Base-by-base conservation (phyloP, 768 basidiomycete genomes). In the Naganishia randhawae region DNA sequence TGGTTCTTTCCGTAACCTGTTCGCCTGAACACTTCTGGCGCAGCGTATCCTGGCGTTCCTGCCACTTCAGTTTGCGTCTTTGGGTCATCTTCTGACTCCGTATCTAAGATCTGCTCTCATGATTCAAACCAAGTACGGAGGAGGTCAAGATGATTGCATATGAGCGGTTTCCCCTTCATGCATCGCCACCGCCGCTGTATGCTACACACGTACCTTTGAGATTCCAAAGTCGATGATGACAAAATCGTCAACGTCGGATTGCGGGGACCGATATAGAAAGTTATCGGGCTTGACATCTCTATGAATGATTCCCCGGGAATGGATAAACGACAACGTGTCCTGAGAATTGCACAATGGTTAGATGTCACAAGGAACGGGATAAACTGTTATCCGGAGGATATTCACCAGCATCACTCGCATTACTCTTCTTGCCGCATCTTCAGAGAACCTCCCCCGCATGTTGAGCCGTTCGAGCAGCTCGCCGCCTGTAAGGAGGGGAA, bases 221-320 rank as follows among this genome's bases (percentile, higher is more conserved):
- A 74, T 74, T 16, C 73, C 73, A 39, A 74, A 74, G 50, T 74
- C 73, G 42, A 74, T 74, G 27, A 74, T 45, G 0, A 74, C 63
- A 31, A 74, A 50, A 65, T 74, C 73, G 33, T 71, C 69, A 5
- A 72, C 61, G 32, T 65, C 66, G 10, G 69, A 67, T 6, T 67
- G 65, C 35, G 57, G 41, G 5, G 53, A 33, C 8, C 73, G 69
- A 50, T 70, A 70, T 29, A 70, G 25, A 25, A 66, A 70, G 45
- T 70, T 70, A 39, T 70, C 69, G 14, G 69, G 69, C 48, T 70
- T 70, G 55, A 70, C 54, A 50, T 70, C 69, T 22, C 69, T 37
- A 39, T 70, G 69, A 19, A 70, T 70, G 11, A 70, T 63, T 1
- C 69, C 69, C 9, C 67, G 29, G 2, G 37, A 39, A 52, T 72